Conservation (phyloP, 345 rosid genomes). For the Salix dunnii region DNA sequence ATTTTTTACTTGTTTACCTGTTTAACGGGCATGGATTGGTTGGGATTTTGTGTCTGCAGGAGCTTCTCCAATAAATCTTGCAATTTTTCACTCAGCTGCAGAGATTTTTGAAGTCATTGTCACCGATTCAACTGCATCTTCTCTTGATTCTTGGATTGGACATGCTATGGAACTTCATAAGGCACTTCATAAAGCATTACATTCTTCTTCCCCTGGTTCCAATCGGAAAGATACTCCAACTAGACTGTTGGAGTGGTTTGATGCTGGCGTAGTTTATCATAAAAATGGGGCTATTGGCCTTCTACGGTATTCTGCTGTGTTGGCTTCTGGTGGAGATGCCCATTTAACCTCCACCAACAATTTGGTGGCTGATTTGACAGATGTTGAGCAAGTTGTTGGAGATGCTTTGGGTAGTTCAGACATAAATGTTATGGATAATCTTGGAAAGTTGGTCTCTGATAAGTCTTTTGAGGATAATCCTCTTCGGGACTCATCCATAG, state of each 20-base stretch:
- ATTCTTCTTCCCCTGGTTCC: constrained; percentile 88
- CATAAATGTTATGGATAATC: constrained; percentile 78
- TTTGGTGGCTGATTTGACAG: constrained; percentile 71
- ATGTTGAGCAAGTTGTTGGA: constrained; percentile 64
- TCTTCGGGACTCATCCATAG: constrained; percentile 80
- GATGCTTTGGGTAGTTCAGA: constrained; percentile 72
- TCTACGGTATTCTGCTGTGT: constrained; percentile 77
- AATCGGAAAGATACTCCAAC: constrained; percentile 92
- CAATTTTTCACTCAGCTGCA: constrained; percentile 92
- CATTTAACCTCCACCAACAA: constrained; percentile 70
- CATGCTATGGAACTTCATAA: constrained; percentile 83
- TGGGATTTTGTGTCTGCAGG: constrained; percentile 51
- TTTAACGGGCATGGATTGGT: constrained; percentile 19
- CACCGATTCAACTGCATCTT: constrained; percentile 82
- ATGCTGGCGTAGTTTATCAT: constrained; percentile 89
- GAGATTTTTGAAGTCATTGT: constrained; percentile 93
- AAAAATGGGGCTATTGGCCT: constrained; percentile 89
- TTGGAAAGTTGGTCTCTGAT: constrained; percentile 67
- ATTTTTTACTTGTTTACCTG: constrained; percentile 11
- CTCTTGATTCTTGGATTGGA: constrained; percentile 83
- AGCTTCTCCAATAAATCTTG: constrained; percentile 81
- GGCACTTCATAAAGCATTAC: constrained; percentile 87
- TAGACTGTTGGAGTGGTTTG: constrained; percentile 89
- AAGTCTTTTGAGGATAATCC: constrained; percentile 81
- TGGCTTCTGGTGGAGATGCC: constrained; percentile 96